These are phyloP conservation scores for Scedosporium aurantiacum DNA, from an alignment of 2,329 filamentous ascomycete genomes.

Conservation along the genomic window DNA sequence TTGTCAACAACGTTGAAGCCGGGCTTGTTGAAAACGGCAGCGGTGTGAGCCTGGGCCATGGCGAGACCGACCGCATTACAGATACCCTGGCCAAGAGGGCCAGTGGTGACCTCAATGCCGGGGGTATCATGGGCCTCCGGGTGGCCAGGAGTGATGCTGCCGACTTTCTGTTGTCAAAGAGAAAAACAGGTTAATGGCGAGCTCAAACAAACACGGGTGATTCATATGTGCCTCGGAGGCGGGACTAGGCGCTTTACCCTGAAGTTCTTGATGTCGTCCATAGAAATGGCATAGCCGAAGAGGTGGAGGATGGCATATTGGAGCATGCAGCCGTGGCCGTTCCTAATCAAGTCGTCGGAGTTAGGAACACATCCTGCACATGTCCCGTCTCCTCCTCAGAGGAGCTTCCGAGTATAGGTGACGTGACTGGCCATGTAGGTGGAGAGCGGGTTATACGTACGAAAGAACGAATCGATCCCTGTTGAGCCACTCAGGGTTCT, in stretches of 20 bases:
- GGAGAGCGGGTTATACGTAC: constrained; percentile 46
- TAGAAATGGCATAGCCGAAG: constrained; percentile 74
- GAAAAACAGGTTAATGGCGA: not conserved
- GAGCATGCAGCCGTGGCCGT: constrained; percentile 98
- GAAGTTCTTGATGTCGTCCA: constrained; percentile 95
- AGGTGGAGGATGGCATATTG: constrained; percentile 97
- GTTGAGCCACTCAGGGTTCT: constrained; percentile 96
- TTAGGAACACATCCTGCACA: not conserved
- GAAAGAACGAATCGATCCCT: constrained; percentile 98
- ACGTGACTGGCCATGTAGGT: not conserved
- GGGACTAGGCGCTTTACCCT: constrained; percentile 53
- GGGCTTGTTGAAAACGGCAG: constrained; percentile 91
- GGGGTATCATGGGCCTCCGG: constrained; percentile 95
- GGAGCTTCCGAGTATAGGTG: not conserved
- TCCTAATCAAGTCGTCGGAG: constrained; percentile 39
- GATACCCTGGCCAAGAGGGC: constrained; percentile 94
- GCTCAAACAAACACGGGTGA: not conserved
- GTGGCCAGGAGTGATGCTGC: constrained; percentile 83
- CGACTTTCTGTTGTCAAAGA: constrained; percentile 29
- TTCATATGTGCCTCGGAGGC: not conserved
- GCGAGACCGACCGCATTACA: constrained; percentile 95
- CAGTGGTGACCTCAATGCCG: constrained; percentile 95
- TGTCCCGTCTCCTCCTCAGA: not conserved
- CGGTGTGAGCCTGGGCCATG: constrained; percentile 88
- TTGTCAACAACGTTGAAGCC: constrained; percentile 87